phyloP scores from a whole-genome alignment of 192 early-diverging fungal species.

The Podila epicladia region DNA sequence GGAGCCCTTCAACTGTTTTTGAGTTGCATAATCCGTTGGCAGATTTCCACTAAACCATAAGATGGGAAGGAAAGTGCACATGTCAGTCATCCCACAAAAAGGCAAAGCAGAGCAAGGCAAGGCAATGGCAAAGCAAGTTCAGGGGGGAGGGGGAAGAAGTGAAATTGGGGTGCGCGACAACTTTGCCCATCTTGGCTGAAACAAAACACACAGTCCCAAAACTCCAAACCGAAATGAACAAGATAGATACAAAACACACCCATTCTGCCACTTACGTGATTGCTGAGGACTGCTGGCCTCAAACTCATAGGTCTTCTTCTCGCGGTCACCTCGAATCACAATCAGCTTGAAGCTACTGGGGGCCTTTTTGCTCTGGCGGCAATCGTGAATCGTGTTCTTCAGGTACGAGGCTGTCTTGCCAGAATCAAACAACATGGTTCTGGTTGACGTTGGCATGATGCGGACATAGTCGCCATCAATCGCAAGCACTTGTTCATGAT shows the following conservation, averaged over 20 bases:
- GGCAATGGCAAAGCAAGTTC: too few relatives aligned
- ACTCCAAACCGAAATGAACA: background rate
- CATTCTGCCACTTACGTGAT: slow-evolving; percentile 60
- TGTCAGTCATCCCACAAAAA: slow-evolving; percentile 13
- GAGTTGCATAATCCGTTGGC: slow-evolving; percentile 50
- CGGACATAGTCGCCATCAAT: slow-evolving; percentile 96
- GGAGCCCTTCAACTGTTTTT: slow-evolving; percentile 18
- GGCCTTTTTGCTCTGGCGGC: slow-evolving; percentile 75
- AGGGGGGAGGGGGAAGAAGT: too few relatives aligned
- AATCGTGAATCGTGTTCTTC: slow-evolving; percentile 46
- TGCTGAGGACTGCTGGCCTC: slow-evolving; percentile 76
- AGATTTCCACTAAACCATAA: slow-evolving; percentile 31
- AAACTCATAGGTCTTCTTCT: slow-evolving; percentile 81
- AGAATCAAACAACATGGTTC: slow-evolving; percentile 80
- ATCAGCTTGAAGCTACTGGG: slow-evolving; percentile 76
- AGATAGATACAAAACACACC: background rate
- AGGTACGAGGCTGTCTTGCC: slow-evolving; percentile 75
- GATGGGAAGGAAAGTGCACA: slow-evolving; percentile 6
- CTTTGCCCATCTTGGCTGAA: too few relatives aligned
- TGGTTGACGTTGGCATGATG: slow-evolving; percentile 83
- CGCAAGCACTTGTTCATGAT: slow-evolving; percentile 85
- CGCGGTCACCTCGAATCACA: slow-evolving; percentile 67
- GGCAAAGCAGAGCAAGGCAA: too few relatives aligned
- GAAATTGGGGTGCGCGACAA: too few relatives aligned
- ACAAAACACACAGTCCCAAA: too few relatives aligned